A percentile compares a stretch with the other conserved stretches of the same genome.
These are phyloP conservation scores for Xylaria intraflava DNA, from an alignment of 495 filamentous ascomycete species.

Conservation along the genomic window DNA sequence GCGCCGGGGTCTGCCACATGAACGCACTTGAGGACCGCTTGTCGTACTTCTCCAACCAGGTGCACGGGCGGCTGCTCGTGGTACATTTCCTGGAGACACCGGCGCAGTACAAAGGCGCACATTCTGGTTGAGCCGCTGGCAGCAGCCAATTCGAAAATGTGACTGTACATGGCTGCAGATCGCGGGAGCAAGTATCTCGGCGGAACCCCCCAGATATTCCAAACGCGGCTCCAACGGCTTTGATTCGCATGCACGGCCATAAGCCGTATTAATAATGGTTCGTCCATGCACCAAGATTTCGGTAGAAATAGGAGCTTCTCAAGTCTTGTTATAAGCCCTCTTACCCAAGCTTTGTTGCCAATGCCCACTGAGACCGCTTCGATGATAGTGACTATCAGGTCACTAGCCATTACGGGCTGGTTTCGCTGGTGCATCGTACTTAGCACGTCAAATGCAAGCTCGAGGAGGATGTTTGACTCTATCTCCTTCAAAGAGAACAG, in stretches of 20 bases:
- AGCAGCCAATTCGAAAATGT: slow-evolving; percentile 49
- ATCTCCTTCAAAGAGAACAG: slow-evolving; percentile 20
- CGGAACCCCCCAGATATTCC: slow-evolving; percentile 54
- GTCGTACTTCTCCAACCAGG: slow-evolving; percentile 30
- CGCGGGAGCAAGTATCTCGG: slow-evolving; percentile 45
- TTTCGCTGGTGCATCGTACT: slow-evolving; percentile 35
- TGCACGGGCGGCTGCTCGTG: slow-evolving; percentile 51
- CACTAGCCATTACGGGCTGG: slow-evolving; percentile 29
- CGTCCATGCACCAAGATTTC: slow-evolving; percentile 41
- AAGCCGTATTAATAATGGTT: slow-evolving; percentile 42
- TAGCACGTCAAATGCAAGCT: slow-evolving; percentile 27
- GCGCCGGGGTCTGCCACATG: slow-evolving; percentile 39
- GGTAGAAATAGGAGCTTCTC: slow-evolving; percentile 19
- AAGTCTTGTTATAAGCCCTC: slow-evolving; percentile 16
- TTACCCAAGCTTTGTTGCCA: slow-evolving; percentile 3
- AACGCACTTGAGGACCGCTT: slow-evolving; percentile 45
- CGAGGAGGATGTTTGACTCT: slow-evolving; percentile 17
- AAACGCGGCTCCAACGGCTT: slow-evolving; percentile 50
- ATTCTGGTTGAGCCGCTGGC: slow-evolving; percentile 38
- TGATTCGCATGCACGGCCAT: slow-evolving; percentile 35
- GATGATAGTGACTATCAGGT: slow-evolving; percentile 35
- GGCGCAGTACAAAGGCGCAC: slow-evolving; percentile 45
- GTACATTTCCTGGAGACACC: slow-evolving; percentile 51
- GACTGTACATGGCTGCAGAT: slow-evolving; percentile 48
- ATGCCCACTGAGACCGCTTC: slow-evolving; percentile 19